These are phyloP conservation scores for Glebionis coronaria DNA, from an alignment of 129 eudicot genomes.

Conservation along the genomic window DNA sequence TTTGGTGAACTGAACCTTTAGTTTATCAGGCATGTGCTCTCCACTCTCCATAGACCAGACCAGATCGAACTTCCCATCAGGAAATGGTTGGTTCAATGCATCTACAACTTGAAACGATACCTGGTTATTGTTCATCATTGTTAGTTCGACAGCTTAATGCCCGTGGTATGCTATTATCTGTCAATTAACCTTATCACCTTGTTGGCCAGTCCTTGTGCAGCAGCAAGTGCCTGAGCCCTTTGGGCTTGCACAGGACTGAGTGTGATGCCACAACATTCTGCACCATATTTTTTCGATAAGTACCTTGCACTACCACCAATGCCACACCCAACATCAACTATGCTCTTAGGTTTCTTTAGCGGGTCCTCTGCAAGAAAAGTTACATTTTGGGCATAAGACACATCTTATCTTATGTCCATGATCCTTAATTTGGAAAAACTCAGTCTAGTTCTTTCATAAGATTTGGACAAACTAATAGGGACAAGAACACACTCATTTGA, in stretches of 20 bases:
- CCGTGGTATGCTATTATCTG: not conserved
- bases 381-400: not conserved
- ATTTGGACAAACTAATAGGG: not conserved
- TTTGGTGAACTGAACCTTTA: slow-evolving; percentile 43
- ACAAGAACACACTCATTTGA: not conserved
- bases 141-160: slow-evolving; percentile 4
- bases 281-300: slow-evolving; percentile 70
- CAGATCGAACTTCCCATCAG: slow-evolving; percentile 86
- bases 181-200: slow-evolving; percentile 36
- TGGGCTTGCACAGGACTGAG: slow-evolving; percentile 86
- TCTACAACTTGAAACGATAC: slow-evolving; percentile 88
- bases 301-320: slow-evolving; percentile 92
- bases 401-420: slow-evolving; percentile 3
- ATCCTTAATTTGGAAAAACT: not conserved
- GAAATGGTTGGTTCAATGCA: slow-evolving; percentile 88
- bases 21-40: slow-evolving; percentile 96
- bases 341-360: slow-evolving; percentile 44
- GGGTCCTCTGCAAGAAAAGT: slow-evolving; percentile 52
- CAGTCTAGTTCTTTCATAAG: not conserved
- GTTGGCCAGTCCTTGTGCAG: slow-evolving; percentile 64
- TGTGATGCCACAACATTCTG: slow-evolving; percentile 70
- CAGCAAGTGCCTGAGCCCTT: slow-evolving; percentile 85
- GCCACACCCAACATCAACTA: slow-evolving; percentile 97
- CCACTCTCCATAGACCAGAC: slow-evolving; percentile 99
- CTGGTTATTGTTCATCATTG: slow-evolving; percentile 37